Conservation (phyloP, 192 early-diverging fungal species). For the Podochytrium sp. region DNA sequence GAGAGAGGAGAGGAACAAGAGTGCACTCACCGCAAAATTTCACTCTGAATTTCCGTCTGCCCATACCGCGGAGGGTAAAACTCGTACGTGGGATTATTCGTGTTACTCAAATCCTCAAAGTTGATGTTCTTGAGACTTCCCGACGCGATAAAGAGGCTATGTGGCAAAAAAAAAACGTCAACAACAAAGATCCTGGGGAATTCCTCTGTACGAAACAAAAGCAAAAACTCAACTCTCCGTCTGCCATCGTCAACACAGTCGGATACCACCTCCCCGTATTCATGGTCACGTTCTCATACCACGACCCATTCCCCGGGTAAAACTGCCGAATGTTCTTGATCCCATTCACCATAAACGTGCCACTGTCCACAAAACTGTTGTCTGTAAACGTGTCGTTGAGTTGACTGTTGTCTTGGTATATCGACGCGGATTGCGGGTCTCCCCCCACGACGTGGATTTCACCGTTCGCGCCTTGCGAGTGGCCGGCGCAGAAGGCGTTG, state of each 20-base stretch:
- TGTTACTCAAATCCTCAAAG: slow-evolving; percentile 6
- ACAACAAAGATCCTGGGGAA: neutral
- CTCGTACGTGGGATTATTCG: slow-evolving; percentile 43
- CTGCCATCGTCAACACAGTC: slow-evolving; percentile 38
- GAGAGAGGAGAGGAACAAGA: too few relatives aligned
- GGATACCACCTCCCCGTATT: slow-evolving; percentile 47
- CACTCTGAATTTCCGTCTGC: neutral
- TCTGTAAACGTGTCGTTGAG: neutral
- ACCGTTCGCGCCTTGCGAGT: slow-evolving; percentile 42
- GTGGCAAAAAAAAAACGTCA: neutral
- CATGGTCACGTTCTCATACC: slow-evolving; percentile 32
- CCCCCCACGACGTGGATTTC: slow-evolving; percentile 47
- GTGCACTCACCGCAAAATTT: too few relatives aligned
- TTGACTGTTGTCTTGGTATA: slow-evolving; percentile 6
- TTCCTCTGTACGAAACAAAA: neutral
- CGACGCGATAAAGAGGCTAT: slow-evolving; percentile 26
- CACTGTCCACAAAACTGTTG: neutral
- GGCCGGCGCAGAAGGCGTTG: slow-evolving; percentile 52
- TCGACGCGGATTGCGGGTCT: slow-evolving; percentile 24
- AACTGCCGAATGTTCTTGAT: slow-evolving; percentile 22
- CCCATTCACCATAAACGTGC: slow-evolving; percentile 27
- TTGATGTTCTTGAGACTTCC: slow-evolving; percentile 28
- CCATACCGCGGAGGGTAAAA: slow-evolving; percentile 33
- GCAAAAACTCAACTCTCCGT: slow-evolving; percentile 13
- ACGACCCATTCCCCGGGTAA: slow-evolving; percentile 2